Evolutionary conservation across 176 grass and related monocot genomes (phyloP), one percentile per base, ranked within the genome.

Genomic region (Tillandsia leiboldiana): DNA sequence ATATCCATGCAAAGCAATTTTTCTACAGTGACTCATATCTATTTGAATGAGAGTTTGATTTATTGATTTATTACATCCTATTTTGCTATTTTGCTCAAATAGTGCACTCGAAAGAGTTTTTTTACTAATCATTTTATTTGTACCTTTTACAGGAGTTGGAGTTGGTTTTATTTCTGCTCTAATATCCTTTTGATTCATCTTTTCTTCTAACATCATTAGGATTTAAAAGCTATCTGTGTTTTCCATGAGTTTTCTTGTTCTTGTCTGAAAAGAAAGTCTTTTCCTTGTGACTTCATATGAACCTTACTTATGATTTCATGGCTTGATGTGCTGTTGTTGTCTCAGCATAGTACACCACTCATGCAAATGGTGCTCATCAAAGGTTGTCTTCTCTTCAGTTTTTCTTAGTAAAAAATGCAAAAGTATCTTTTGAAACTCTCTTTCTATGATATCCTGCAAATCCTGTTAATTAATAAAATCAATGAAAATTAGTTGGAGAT

Each of bases 141-240:
- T 68, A 11, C 71, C 10, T 70, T 82, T 61, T 75, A 61, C 89
- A 97, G 94, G 94, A 59, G 84, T 97, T 13, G 94, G 94, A 50
- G 94, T 86, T 90, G 89, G 94, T 81, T 97, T 97, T 81, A 97
- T 87, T 56, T 97, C 94, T 83, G 79, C 94, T 83, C 87, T 97
- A 64, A 97, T 97, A 97, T 97, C 94, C 94, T 97, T 90, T 73
- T 51, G 26, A 15, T 50, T 52, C 27, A 12, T 66, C 27, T 28
- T 65, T 28, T 69, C 22, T 80, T 12, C 42, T 51, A 61, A 20
- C 2, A 61, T 61, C 11, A n/a, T 61, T 61, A 18, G n/a, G 20
- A 59, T 59, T 59, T n/a, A 20, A 59, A 59, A 2, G n/a, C 14
- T 59, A 8, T 59, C 9, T 59, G 14, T 54, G 33, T 2, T 4